phyloP scores from a whole-genome alignment of 2,329 filamentous ascomycete genomes.

The Arachnomyces sp. region DNA sequence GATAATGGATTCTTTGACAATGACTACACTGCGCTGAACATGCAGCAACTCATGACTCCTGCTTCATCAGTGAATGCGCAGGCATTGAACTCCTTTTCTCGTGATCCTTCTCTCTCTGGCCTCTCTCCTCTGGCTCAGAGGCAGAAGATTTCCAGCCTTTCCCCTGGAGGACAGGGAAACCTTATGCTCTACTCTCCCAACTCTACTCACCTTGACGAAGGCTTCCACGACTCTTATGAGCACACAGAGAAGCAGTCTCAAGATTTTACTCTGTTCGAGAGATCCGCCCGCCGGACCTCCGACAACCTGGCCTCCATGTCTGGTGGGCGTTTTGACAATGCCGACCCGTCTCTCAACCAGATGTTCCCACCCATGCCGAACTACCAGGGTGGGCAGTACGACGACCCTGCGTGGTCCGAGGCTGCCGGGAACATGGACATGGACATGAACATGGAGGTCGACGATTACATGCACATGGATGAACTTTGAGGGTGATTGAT shows the following conservation, averaged over 20 bases:
- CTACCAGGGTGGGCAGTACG: constrained; percentile 8
- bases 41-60: constrained; percentile 17
- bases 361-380: constrained; percentile 17
- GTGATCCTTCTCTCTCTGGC: constrained; percentile 13
- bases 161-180: constrained; percentile 20
- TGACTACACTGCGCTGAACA: constrained; percentile 20
- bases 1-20: constrained; percentile 15
- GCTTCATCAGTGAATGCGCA: constrained; percentile 9
- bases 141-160: constrained; percentile 16
- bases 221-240: constrained; percentile 16
- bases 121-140: constrained; percentile 9
- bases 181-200: constrained; percentile 23
- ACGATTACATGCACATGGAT: constrained; percentile 6
- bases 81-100: constrained; percentile 12
- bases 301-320: constrained; percentile 8
- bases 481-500: too few relatives aligned
- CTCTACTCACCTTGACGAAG: constrained; percentile 17
- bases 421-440: constrained; percentile 5
- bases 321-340: background rate
- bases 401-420: constrained; percentile 13
- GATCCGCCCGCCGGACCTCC: constrained; percentile 1
- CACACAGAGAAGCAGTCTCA: constrained; percentile 12
- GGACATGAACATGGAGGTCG: constrained; percentile 16
- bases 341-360: constrained; percentile 8
- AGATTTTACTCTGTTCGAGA: constrained; percentile 23